These are phyloP conservation scores for Cenchrus fungigraminus DNA, from an alignment of 176 grass and related monocot species.

Conservation along the genomic window DNA sequence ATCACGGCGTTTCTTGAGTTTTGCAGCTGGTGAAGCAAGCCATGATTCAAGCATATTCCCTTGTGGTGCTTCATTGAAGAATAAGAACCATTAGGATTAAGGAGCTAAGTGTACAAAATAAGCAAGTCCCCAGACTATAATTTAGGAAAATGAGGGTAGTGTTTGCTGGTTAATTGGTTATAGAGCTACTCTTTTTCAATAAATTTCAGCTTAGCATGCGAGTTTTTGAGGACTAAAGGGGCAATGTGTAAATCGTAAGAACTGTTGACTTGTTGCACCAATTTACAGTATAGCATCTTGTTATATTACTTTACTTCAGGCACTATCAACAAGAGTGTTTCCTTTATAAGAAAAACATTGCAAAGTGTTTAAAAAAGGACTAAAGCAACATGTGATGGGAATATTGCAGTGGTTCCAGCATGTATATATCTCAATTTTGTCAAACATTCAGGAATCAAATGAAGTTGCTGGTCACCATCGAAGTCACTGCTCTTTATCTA, in stretches of 20 bases:
- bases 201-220: conserved; percentile 3
- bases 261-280: conserved; percentile 18
- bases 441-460: conserved; percentile 1
- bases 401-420: neutral
- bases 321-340: neutral
- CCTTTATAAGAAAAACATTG: conserved; percentile 1
- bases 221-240: conserved; percentile 12
- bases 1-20: conserved; percentile 42
- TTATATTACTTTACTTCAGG: conserved; percentile 17
- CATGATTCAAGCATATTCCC: conserved; percentile 73
- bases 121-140: neutral
- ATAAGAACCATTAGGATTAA: conserved; percentile 30
- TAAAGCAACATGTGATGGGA: neutral
- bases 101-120: conserved; percentile 14
- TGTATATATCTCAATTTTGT: neutral
- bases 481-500: neutral
- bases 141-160: neutral
- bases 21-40: conserved; percentile 63
- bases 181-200: neutral
- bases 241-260: conserved; percentile 21
- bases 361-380: neutral
- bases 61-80: conserved; percentile 52
- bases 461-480: neutral
- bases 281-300: conserved; percentile 8
- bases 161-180: neutral